These are phyloP conservation scores for Thuidium tamariscinum DNA, from an alignment of 225 moss, liverwort and hornwort genomes.

Conservation along the genomic window DNA sequence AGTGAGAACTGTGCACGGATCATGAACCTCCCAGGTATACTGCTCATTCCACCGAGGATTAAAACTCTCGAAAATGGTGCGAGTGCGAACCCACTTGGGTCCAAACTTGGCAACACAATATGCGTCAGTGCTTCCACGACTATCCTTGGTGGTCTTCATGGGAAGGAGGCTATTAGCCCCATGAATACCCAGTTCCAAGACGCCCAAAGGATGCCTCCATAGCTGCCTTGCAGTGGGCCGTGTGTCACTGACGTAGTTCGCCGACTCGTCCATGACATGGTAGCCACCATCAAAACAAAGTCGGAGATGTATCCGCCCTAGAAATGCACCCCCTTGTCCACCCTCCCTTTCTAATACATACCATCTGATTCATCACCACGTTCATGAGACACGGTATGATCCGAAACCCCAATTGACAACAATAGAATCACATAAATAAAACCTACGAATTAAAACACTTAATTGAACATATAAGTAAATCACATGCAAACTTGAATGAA, in stretches of 20 bases:
- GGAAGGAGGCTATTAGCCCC: constrained; percentile 64
- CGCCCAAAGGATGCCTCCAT: constrained; percentile 75
- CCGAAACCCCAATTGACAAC: not conserved
- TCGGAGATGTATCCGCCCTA: constrained; percentile 68
- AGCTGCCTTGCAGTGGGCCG: constrained; percentile 73
- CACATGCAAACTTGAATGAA: not conserved
- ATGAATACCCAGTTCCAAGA: constrained; percentile 72
- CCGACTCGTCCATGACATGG: constrained; percentile 84
- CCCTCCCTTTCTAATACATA: constrained; percentile 59
- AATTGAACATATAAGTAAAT: not conserved
- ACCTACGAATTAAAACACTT: not conserved
- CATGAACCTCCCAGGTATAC: constrained; percentile 92
- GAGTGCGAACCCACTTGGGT: constrained; percentile 83
- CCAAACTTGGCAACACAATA: constrained; percentile 90
- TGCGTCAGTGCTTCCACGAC: constrained; percentile 47
- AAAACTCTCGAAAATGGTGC: constrained; percentile 74
- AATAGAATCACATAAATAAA: not conserved
- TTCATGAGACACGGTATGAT: not conserved
- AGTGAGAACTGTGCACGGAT: constrained; percentile 91
- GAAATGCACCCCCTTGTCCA: constrained; percentile 33
- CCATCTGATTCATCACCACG: constrained; percentile 48
- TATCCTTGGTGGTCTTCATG: constrained; percentile 56
- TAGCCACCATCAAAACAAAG: constrained; percentile 91
- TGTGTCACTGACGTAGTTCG: constrained; percentile 68
- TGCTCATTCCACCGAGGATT: constrained; percentile 96